Percentiles rank a stretch among this genome's conserved stretches.
Conservation (phyloP, 257 asterid species). For the Solanum ahanhuiri region DNA sequence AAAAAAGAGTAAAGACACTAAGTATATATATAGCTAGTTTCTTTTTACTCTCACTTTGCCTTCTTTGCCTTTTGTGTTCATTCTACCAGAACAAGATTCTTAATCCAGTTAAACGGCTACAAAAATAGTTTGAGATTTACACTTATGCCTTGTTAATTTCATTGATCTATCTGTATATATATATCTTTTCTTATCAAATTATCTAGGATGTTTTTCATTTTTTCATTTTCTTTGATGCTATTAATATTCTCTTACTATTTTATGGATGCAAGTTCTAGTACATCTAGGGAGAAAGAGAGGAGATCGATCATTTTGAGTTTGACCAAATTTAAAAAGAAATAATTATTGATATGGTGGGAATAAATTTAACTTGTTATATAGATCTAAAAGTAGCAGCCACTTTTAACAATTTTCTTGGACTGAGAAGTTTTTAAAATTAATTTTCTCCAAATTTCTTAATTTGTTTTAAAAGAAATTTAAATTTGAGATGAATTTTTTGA, state of each 20-base stretch:
- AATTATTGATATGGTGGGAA: not conserved
- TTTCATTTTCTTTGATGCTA: no score
- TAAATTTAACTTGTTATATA: not conserved
- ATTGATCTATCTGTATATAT: no score
- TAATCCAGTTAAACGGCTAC: not conserved
- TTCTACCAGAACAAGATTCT: not conserved
- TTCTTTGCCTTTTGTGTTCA: not conserved
- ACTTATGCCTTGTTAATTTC: not conserved
- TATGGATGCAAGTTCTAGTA: not conserved
- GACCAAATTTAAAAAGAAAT: not conserved
- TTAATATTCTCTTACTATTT: not conserved
- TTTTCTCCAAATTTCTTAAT: not conserved
- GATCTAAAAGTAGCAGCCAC: not conserved
- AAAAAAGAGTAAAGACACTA: not conserved
- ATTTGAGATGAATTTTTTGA: no score
- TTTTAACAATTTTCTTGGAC: not conserved
- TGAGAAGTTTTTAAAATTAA: not conserved
- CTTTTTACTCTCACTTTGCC: not conserved
- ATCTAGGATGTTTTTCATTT: no score
- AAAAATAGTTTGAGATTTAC: not conserved
- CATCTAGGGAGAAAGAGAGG: not conserved
- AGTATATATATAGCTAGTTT: not conserved
- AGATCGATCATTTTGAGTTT: not conserved
- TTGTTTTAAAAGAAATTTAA: no score
- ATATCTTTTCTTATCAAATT: no score